These are phyloP conservation scores for Glaciozyma martinii DNA, from an alignment of 768 basidiomycete species.

Conservation along the genomic window DNA sequence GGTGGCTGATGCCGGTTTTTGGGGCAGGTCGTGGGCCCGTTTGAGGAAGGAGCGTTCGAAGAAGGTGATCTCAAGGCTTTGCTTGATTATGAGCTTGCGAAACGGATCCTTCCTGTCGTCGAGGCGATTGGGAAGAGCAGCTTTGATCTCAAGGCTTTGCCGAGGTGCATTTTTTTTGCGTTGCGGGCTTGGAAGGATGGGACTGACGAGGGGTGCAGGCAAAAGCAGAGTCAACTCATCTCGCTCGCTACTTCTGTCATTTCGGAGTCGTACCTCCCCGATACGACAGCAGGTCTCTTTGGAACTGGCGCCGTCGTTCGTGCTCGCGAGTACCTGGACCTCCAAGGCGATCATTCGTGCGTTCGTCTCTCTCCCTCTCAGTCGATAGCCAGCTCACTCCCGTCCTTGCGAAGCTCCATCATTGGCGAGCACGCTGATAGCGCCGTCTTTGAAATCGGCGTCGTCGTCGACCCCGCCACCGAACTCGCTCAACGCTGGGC, in stretches of 20 bases:
- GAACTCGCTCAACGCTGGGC: slow-evolving; percentile 81
- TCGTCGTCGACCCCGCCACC: slow-evolving; percentile 75
- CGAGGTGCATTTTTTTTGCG: neutral
- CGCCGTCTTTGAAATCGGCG: slow-evolving; percentile 47
- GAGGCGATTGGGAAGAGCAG: slow-evolving; percentile 49
- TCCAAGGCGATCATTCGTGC: slow-evolving; percentile 16
- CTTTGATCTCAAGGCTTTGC: slow-evolving; percentile 40
- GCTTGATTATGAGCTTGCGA: slow-evolving; percentile 62
- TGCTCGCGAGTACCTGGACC: neutral
- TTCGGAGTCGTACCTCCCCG: slow-evolving; percentile 51
- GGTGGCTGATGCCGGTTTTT: neutral
- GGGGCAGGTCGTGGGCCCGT: slow-evolving; percentile 64
- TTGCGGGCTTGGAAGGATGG: neutral
- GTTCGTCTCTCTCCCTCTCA: neutral
- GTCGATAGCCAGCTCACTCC: no score
- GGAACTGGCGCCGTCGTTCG: slow-evolving; percentile 9
- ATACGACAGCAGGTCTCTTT: slow-evolving; percentile 40
- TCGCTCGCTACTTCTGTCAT: slow-evolving; percentile 56
- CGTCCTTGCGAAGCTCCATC: slow-evolving; percentile 1
- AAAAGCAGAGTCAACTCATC: neutral
- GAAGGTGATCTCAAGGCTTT: slow-evolving; percentile 63
- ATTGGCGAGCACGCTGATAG: neutral
- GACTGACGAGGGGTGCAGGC: neutral
- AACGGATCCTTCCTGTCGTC: slow-evolving; percentile 60
- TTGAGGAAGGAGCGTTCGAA: slow-evolving; percentile 53